Conservation (phyloP, 495 filamentous ascomycete genomes). For the Podospora bellae-mahoneyi region DNA sequence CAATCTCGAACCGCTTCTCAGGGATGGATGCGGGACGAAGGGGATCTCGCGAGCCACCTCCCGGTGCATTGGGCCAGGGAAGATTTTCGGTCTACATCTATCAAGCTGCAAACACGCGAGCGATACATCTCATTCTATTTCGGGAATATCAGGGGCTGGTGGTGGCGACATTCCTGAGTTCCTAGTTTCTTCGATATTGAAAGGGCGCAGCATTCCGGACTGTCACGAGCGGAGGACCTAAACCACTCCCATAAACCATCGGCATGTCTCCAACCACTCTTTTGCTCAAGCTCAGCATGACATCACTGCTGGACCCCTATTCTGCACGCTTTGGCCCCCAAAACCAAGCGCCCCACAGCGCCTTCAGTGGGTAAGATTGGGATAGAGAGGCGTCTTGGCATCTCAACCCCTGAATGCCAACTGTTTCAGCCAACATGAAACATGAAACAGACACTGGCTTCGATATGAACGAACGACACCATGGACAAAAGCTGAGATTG, state of each 20-base stretch:
- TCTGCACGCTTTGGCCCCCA: not conserved
- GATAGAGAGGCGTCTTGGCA: not conserved
- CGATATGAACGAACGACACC: not conserved
- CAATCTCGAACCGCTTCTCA: not conserved
- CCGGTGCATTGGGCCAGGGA: not conserved
- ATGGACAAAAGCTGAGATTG: not conserved
- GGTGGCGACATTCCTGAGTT: not conserved
- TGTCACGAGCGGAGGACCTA: not conserved
- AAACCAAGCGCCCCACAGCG: not conserved
- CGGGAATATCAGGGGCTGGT: not conserved
- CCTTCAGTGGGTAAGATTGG: not conserved
- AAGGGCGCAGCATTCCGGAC: not conserved
- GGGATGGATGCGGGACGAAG: not conserved
- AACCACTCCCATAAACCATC: not conserved
- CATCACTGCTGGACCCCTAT: not conserved
- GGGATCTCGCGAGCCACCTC: not conserved
- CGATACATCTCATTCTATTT: not conserved
- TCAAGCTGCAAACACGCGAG: not conserved
- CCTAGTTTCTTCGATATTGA: not conserved
- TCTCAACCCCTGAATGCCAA: not conserved
- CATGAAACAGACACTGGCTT: not conserved
- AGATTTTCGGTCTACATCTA: not conserved
- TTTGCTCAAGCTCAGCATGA: not conserved
- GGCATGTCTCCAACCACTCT: not conserved
- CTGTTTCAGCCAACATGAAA: not conserved